Evolutionary conservation across 331 rosid species (phyloP), one percentile per base, ranked within the genome.

Genomic region (Acacia pycnantha): DNA sequence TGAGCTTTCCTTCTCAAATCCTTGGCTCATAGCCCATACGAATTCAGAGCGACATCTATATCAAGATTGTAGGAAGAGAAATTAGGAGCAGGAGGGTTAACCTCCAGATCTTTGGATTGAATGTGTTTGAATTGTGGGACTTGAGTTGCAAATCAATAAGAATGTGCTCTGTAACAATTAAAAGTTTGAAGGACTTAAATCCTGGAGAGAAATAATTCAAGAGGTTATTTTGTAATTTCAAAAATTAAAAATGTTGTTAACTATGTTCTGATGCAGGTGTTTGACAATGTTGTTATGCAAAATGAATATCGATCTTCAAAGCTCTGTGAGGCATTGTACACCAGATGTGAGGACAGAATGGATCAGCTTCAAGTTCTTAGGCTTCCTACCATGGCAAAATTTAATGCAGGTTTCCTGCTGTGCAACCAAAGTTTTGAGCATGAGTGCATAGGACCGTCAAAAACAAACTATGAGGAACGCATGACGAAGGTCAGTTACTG

Each of bases 341-440:
- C 87, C 47, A 88, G 80, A 74, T 95, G 99, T 46, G 99, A 95
- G 87, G 99, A 95, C 78, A 77, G 82, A 78, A 93, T 95, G 99
- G 99, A 95, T 83, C 94, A 91, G 46, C 98, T 93, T 77, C 99
- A 95, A 89, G 91, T 84, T 84, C 97, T 95, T 61, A 88, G 89
- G 79, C 99, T 95, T 81, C 99, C 99, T 44, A 90, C 97, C 81
- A 90, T 95, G 97, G 97, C 99, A 35, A 95, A 95, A 85, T 95
- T 93, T 74, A 91, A 93, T 82, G 99, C 97, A 65, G 98, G 98
- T 82, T 90, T 93, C 87, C 81, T 86, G 82, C 92, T 88, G 43
- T 93, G 99, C 94, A 93, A 91, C 83, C 88, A 29, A 81, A 93
- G 97, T 86, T 93, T 95, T 78, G 95, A 84, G 83, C 84, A 12